Conservation (phyloP, 345 rosid genomes). For the Dipteronia dyeriana region DNA sequence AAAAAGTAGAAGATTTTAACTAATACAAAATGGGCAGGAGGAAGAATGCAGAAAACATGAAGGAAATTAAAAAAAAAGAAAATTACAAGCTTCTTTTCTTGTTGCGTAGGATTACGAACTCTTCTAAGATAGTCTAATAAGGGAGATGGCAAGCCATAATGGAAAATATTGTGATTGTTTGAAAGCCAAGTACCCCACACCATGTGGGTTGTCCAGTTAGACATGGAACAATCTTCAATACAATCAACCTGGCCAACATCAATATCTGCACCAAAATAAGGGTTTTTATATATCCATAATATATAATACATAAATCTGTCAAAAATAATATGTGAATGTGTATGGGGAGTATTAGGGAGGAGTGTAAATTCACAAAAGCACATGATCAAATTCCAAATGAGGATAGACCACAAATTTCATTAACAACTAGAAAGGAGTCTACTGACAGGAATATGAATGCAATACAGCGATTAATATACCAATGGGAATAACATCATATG, state of each 20-base stretch:
- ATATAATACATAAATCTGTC: not conserved
- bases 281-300: constrained; percentile 6
- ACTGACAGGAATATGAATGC: not conserved
- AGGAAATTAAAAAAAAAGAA: constrained; percentile 20
- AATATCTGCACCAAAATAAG: constrained; percentile 58
- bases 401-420: not conserved
- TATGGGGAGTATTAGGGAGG: not conserved
- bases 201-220: constrained; percentile 73
- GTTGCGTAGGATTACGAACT: constrained; percentile 34
- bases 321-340: not conserved
- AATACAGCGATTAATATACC: constrained; percentile 49
- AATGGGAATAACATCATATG: constrained; percentile 74
- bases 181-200: constrained; percentile 94
- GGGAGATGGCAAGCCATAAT: constrained; percentile 82
- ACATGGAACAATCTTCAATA: constrained; percentile 33
- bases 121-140: constrained; percentile 60
- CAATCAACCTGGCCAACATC: constrained; percentile 47
- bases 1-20: not conserved
- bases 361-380: not conserved
- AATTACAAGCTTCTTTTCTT: constrained; percentile 38
- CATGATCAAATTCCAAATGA: not conserved
- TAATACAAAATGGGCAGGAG: not conserved
- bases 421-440: not conserved
- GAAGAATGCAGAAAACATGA: constrained; percentile 10
- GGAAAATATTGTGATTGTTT: constrained; percentile 58